Evolutionary conservation across 2,329 filamentous ascomycete species (phyloP).

Genomic region (Camillea tinctor): DNA sequence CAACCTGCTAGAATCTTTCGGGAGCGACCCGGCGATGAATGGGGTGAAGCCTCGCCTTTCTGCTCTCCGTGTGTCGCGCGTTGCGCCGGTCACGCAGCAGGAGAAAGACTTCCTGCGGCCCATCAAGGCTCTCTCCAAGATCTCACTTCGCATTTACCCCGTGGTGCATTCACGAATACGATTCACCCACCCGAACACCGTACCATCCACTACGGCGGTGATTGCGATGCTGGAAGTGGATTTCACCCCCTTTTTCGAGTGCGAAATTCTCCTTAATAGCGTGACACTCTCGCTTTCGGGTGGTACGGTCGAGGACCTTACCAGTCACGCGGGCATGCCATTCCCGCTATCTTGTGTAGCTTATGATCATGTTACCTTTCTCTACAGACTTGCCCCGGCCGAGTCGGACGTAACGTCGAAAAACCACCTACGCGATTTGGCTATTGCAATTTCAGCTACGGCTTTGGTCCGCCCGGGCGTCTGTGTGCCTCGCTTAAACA

Average conservation of each 20-base stretch:
- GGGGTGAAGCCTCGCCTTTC: slow-evolving; percentile 67
- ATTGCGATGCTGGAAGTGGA: slow-evolving; percentile 73
- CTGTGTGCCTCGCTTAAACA: slow-evolving; percentile 61
- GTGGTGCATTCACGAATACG: slow-evolving; percentile 71
- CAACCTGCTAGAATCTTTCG: slow-evolving; percentile 76
- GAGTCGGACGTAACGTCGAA: slow-evolving; percentile 46
- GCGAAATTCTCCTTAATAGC: slow-evolving; percentile 60
- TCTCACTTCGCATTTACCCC: slow-evolving; percentile 64
- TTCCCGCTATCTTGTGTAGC: slow-evolving; percentile 63
- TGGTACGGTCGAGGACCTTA: slow-evolving; percentile 59
- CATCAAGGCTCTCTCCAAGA: slow-evolving; percentile 61
- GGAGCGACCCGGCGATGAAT: slow-evolving; percentile 60
- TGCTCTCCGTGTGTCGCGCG: slow-evolving; percentile 70
- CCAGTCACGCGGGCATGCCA: slow-evolving; percentile 46
- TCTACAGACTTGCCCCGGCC: slow-evolving; percentile 64
- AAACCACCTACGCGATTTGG: slow-evolving; percentile 51
- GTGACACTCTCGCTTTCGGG: slow-evolving; percentile 58
- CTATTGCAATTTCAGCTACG: slow-evolving; percentile 60
- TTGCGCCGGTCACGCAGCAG: slow-evolving; percentile 64
- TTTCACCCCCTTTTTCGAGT: slow-evolving; percentile 68
- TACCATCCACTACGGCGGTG: slow-evolving; percentile 58
- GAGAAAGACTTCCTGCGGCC: slow-evolving; percentile 60
- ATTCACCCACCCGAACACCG: slow-evolving; percentile 63
- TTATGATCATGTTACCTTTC: slow-evolving; percentile 72
- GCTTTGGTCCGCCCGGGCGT: slow-evolving; percentile 53